Evolutionary conservation across 139 green algal genomes (phyloP).

Genomic region (Chlamydomonas incerta): DNA sequence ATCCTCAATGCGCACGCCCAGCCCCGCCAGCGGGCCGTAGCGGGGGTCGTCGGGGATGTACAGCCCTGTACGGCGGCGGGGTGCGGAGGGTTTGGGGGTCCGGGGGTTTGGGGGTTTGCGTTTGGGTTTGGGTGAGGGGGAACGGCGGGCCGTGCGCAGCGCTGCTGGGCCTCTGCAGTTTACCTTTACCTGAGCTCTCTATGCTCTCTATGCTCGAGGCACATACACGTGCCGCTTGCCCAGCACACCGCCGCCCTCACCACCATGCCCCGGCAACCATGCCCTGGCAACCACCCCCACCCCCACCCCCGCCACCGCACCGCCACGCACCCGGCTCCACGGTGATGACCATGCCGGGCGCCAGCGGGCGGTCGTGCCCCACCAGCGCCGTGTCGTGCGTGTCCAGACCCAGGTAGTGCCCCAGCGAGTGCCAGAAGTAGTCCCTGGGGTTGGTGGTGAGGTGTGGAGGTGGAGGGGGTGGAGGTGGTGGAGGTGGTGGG

Average conservation of each 20-base stretch:
- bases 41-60: constrained; percentile 82
- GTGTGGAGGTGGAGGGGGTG: background rate
- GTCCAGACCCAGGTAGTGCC: constrained; percentile 85
- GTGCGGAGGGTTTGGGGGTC: background rate
- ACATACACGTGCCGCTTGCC: no score
- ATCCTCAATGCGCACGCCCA: constrained; percentile 87
- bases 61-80: constrained; percentile 53
- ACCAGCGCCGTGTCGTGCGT: constrained; percentile 83
- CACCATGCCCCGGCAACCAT: no score
- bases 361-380: constrained; percentile 64
- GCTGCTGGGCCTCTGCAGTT: no score
- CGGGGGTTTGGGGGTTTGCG: no score
- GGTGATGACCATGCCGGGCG: constrained; percentile 78
- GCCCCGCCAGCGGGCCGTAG: constrained; percentile 65
- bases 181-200: no score
- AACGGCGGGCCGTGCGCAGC: no score
- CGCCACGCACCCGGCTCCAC: constrained; percentile 73
- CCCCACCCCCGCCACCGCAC: background rate
- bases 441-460: constrained; percentile 30
- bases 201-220: no score
- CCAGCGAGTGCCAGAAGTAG: constrained; percentile 85
- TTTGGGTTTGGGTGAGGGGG: no score
- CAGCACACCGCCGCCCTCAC: no score
- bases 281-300: no score
- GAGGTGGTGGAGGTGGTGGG: background rate